Conservation (phyloP, 345 rosid genomes). For the Acer saccharum region DNA sequence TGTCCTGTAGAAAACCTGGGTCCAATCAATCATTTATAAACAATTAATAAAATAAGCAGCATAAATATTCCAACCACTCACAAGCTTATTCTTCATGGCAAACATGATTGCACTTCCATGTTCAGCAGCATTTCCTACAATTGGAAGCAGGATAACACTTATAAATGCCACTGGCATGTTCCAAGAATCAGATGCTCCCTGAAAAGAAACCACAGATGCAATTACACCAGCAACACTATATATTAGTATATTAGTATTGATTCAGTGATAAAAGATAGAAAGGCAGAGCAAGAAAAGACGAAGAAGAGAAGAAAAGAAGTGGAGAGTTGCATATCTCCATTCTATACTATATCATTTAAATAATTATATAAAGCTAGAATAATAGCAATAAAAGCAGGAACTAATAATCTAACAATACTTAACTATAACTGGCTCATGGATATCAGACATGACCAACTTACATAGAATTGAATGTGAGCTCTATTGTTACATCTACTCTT, state of each 20-base stretch:
- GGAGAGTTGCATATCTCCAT: no score
- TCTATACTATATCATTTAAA: no score
- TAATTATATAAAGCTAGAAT: no score
- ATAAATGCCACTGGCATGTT: constrained; percentile 78
- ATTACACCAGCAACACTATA: neutral
- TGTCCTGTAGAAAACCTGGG: constrained; percentile 54
- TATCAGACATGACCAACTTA: no score
- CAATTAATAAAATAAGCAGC: neutral
- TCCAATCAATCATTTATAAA: constrained; percentile 2
- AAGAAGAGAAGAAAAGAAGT: no score
- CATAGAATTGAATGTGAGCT: no score
- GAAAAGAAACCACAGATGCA: constrained; percentile 21
- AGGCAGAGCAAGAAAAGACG: neutral
- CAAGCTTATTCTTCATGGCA: constrained; percentile 97
- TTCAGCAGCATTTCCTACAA: constrained; percentile 96
- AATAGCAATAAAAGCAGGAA: no score
- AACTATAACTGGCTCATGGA: no score
- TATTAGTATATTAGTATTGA: neutral
- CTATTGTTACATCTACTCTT: no score
- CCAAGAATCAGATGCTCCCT: constrained; percentile 88
- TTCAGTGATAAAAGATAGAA: neutral
- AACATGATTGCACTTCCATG: constrained; percentile 95
- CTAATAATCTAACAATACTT: no score
- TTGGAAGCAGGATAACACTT: constrained; percentile 91
- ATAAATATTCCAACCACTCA: constrained; percentile 28